These are phyloP conservation scores for Boletus vinaceobasis DNA, from an alignment of 768 basidiomycete species.

Conservation along the genomic window DNA sequence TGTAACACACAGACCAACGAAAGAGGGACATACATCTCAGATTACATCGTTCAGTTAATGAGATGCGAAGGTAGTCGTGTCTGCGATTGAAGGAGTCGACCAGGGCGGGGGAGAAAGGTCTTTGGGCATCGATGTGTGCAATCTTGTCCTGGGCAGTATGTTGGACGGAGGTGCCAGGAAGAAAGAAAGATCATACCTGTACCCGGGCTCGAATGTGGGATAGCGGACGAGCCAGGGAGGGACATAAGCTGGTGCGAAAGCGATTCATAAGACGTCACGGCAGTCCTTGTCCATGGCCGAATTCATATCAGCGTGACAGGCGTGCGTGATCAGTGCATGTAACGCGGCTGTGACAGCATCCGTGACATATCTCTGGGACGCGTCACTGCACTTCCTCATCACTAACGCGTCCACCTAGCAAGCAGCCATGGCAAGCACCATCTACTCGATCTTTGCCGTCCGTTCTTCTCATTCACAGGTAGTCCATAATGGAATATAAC, in stretches of 20 bases:
- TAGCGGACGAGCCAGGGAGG: constrained; percentile 8
- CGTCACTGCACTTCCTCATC: constrained; percentile 15
- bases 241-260: constrained; percentile 2
- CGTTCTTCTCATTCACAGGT: background rate
- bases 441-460: background rate
- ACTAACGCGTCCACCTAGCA: constrained; percentile 21
- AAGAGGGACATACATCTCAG: constrained; percentile 58
- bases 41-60: constrained; percentile 84
- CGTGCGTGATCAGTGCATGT: background rate
- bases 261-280: constrained; percentile 7
- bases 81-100: constrained; percentile 64
- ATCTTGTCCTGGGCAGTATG: constrained; percentile 48
- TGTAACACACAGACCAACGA: background rate
- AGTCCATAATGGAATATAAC: constrained; percentile 93
- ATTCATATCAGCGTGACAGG: background rate
- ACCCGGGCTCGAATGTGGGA: constrained; percentile 15
- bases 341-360: constrained; percentile 7
- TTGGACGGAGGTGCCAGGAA: background rate
- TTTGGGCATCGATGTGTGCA: constrained; percentile 46
- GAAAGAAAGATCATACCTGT: constrained; percentile 15
- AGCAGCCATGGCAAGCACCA: constrained; percentile 23
- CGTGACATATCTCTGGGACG: constrained; percentile 10
- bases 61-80: constrained; percentile 88
- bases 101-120: constrained; percentile 49
- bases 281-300: background rate